Base-by-base conservation (phyloP, 2,329 filamentous ascomycete species). In the Lithohypha guttulata region DNA sequence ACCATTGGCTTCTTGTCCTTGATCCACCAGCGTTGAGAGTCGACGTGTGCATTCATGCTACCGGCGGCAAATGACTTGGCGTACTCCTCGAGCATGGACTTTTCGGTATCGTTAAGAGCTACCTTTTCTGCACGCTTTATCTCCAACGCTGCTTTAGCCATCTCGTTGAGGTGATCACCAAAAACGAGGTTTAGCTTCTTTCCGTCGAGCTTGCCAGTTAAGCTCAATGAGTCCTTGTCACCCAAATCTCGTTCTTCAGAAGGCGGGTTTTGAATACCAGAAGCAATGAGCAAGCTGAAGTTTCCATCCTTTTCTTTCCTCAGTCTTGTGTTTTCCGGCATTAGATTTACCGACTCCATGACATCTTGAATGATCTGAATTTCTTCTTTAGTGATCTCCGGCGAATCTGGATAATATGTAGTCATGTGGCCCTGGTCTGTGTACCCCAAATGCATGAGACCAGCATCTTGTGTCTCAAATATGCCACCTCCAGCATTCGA, bases 11-110 rank as follows among this genome's bases (percentile, higher is more conserved):
- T 79, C 58, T 86, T 84, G 56, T 93, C 83, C 54, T 78, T 76
- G 48, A 91, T 84, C 84, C 84, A 91, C 53, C 72, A 74, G 47
- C 81, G 71, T 59, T 91, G 84, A 47, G 78, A 79, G 55, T 89
- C 75, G 60, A 87, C 87, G 67, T 83, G 87, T 9, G 77, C 77
- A 45, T 83, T 69, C 34, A 89, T 68, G 17, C 81, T 86, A 25
- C 84, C 84, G 15, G 71, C 71, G 37, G 73, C 69, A 51, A 91
- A 91, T 0, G 82, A 85, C 51, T 78, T 75, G 44, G 74, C 75
- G 56, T 91, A 91, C 17, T 81, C 75, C 21, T 70, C 61, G 50
- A 84, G 71, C 79, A 86, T 86, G 35, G 75, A 70, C 60, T 73
- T 72, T 58, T 91, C 80, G 9, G 68, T 82, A 9, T 84, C 77